These are phyloP conservation scores for Symbiodinium pilosum DNA, from an alignment of 73 alveolate species.

Conservation along the genomic window DNA sequence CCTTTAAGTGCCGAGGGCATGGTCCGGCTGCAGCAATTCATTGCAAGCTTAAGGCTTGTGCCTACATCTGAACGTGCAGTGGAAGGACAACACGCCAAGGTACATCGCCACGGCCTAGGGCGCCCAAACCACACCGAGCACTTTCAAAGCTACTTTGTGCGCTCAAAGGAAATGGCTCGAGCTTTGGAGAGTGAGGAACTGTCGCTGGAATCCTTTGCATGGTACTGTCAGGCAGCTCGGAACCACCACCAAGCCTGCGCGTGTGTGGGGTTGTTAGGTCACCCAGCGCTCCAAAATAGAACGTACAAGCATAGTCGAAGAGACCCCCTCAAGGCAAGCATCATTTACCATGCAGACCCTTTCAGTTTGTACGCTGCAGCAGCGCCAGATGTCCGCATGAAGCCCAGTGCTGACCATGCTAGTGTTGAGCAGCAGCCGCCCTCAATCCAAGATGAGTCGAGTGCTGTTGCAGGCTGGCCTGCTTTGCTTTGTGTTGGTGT, in stretches of 20 bases:
- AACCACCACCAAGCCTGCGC: background rate
- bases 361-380: background rate
- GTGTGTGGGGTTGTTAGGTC: background rate
- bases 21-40: background rate
- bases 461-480: too few species aligned
- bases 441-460: too few species aligned
- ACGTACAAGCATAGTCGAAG: background rate
- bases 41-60: background rate
- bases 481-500: too few species aligned
- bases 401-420: background rate
- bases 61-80: background rate
- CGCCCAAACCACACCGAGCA: background rate
- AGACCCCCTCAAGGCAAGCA: background rate
- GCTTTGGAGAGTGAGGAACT: background rate
- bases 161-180: background rate
- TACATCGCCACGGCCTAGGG: background rate
- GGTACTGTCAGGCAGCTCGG: background rate
- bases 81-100: background rate
- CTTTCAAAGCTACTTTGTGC: background rate
- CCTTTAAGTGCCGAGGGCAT: background rate
- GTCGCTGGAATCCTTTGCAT: background rate
- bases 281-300: background rate
- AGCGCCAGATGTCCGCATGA: background rate
- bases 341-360: constrained; percentile 18
- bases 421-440: too few species aligned